These are phyloP conservation scores for Phytopythium mirpurense DNA, from an alignment of 352 stramenopile genomes.

Conservation along the genomic window DNA sequence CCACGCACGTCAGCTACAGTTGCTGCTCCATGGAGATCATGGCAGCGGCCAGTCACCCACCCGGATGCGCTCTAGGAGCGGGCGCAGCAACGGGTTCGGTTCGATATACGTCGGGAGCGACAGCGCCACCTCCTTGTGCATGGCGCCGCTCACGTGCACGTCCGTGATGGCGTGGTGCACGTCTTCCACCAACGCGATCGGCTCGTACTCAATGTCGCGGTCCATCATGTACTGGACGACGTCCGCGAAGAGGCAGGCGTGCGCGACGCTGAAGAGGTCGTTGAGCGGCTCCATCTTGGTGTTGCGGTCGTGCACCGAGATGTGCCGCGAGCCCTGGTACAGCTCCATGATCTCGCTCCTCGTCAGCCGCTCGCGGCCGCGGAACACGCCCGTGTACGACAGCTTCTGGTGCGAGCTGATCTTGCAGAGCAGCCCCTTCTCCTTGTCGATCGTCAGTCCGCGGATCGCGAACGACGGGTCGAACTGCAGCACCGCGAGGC, in stretches of 20 bases:
- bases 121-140: slow-evolving; percentile 87
- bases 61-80: slow-evolving; percentile 72
- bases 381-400: slow-evolving; percentile 66
- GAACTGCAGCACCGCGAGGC: slow-evolving; percentile 73
- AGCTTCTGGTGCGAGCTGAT: slow-evolving; percentile 94
- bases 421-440: slow-evolving; percentile 92
- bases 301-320: slow-evolving; percentile 75
- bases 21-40: neutral
- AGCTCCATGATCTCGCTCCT: slow-evolving; percentile 80
- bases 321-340: slow-evolving; percentile 85
- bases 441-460: slow-evolving; percentile 90
- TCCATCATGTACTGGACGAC: slow-evolving; percentile 92
- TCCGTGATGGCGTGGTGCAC: slow-evolving; percentile 82
- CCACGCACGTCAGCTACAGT: neutral
- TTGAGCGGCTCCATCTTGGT: slow-evolving; percentile 91
- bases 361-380: slow-evolving; percentile 82
- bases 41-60: slow-evolving; percentile 10
- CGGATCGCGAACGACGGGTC: slow-evolving; percentile 91
- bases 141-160: slow-evolving; percentile 89
- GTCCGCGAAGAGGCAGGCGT: slow-evolving; percentile 93
- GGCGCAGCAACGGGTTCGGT: slow-evolving; percentile 79
- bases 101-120: slow-evolving; percentile 87
- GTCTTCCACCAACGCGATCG: slow-evolving; percentile 85
- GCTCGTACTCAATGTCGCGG: slow-evolving; percentile 87
- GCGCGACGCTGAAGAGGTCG: slow-evolving; percentile 91